Conservation (phyloP, 2,329 filamentous ascomycete genomes). For the Cladorrhinum sp. region DNA sequence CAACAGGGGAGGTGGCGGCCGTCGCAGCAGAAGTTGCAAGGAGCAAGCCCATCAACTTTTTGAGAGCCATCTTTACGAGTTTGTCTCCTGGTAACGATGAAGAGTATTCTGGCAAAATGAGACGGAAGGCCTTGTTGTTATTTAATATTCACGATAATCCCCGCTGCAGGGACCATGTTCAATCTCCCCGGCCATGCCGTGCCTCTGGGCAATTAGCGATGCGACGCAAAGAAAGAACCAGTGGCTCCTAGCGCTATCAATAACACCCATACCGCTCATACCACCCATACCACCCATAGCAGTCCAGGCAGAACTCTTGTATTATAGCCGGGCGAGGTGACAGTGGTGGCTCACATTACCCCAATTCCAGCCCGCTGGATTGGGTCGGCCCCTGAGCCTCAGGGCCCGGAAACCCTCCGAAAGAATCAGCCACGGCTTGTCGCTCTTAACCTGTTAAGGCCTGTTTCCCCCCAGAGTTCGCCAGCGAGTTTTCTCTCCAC, state of each 20-base stretch:
- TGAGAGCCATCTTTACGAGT: conserved; percentile 1
- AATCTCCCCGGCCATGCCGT: background rate
- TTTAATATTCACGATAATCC: too few species aligned
- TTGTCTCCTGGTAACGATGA: background rate
- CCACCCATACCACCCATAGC: too few species aligned
- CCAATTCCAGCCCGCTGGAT: background rate
- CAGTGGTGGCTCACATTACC: too few species aligned
- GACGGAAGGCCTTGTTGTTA: background rate
- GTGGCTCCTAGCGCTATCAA: background rate
- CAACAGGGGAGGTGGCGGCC: background rate
- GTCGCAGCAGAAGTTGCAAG: conserved; percentile 3
- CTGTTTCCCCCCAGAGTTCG: too few species aligned
- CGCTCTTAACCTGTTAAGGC: too few species aligned
- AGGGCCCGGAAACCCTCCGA: too few species aligned
- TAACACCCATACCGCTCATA: too few species aligned
- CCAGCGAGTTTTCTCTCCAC: too few species aligned
- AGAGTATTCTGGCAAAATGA: background rate
- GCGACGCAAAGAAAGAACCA: background rate
- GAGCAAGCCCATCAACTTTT: conserved; percentile 3
- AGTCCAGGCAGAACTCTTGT: background rate
- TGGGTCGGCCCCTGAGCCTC: too few species aligned
- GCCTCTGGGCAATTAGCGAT: background rate
- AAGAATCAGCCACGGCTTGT: too few species aligned
- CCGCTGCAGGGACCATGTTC: too few species aligned
- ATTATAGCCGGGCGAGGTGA: background rate